These are phyloP conservation scores for Trypanosoma scelopori DNA, from an alignment of 208 protist genomes.

Conservation along the genomic window DNA sequence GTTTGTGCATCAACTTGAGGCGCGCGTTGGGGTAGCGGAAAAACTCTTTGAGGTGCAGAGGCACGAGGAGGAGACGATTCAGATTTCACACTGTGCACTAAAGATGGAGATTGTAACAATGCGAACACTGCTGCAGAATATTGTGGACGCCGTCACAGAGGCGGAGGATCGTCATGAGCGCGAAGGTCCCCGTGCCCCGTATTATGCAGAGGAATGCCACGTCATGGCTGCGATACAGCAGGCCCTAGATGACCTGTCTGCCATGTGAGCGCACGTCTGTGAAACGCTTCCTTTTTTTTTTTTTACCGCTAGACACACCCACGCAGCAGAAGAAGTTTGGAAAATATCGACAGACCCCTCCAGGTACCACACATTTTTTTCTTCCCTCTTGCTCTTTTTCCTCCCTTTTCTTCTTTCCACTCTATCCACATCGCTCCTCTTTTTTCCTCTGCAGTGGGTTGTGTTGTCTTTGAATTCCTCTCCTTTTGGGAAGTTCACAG, in stretches of 20 bases:
- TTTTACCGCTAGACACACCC: too few species aligned
- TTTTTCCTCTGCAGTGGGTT: background rate
- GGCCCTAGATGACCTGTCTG: constrained; percentile 30
- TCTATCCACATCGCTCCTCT: background rate
- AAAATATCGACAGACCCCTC: too few species aligned
- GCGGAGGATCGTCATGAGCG: constrained; percentile 28
- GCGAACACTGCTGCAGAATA: constrained; percentile 35
- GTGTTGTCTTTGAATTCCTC: background rate
- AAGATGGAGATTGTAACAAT: constrained; percentile 56
- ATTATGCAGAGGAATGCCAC: constrained; percentile 32
- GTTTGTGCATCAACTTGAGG: constrained; percentile 44
- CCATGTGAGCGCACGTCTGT: background rate
- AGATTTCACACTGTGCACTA: constrained; percentile 48
- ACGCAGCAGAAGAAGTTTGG: too few species aligned
- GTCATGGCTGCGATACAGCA: constrained; percentile 27
- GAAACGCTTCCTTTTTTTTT: background rate
- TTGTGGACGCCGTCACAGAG: constrained; percentile 25
- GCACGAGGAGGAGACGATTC: constrained; percentile 71
- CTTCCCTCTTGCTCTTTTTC: too few species aligned
- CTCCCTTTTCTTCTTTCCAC: too few species aligned
- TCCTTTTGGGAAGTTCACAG: background rate
- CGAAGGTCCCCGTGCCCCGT: constrained; percentile 15
- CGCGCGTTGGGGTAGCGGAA: constrained; percentile 40
- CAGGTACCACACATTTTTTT: too few species aligned
- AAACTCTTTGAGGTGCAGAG: constrained; percentile 56